Base-by-base conservation (phyloP, 2,329 filamentous ascomycete genomes). In the Sporothrix pseudoabietina region DNA sequence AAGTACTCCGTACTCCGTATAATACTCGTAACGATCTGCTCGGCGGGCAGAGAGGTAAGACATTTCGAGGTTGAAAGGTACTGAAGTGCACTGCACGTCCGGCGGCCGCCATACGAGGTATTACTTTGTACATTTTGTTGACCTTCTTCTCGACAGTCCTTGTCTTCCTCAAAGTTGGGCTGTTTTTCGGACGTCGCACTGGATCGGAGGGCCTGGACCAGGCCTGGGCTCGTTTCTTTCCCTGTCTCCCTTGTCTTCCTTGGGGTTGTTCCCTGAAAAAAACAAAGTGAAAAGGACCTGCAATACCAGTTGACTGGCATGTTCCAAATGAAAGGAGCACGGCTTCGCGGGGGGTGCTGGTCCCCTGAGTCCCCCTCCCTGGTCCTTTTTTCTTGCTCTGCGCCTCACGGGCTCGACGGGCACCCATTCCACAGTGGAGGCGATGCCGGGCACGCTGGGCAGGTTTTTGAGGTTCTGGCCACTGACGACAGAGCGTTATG, bases 281-380 rank as follows among this genome's bases (percentile, higher is more conserved):
- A 69, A 54, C 26, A 39, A 3, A 35, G 35, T 35, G 35, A 35
- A 35, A 35, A 35, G 35, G 10, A 49, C 41, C 10, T 12, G 14
- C 14, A 49, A 26, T 47, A 22, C 63, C 39, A 8, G 22, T 26
- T 44, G 61, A 66, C 47, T 69, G 65, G 65, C 44, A 69, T 69
- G 65, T 69, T 39, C 32, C 39, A 61, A 71, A 71, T 71, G 69
- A 71, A 71, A 71, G 69, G 54, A 71, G 69, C 39, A 47, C 69
- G 22, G n/a, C n/a, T 59, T 57, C 30, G 32, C 65, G 44, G 65
- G 49, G 66, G 47, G 44, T 32, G 41, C 47, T 52, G 41, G 26
- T 49, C 61, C 9, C 39, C 26, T 26, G 44, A 12, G 41, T 14
- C 41, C 41, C 41, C 12, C 52, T 22, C 22, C 30, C 10, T 55